A percentile compares a stretch with the other conserved stretches of the same genome.
These are phyloP conservation scores for Sporothrix luriei DNA, from an alignment of 2,329 filamentous ascomycete genomes.

Conservation along the genomic window DNA sequence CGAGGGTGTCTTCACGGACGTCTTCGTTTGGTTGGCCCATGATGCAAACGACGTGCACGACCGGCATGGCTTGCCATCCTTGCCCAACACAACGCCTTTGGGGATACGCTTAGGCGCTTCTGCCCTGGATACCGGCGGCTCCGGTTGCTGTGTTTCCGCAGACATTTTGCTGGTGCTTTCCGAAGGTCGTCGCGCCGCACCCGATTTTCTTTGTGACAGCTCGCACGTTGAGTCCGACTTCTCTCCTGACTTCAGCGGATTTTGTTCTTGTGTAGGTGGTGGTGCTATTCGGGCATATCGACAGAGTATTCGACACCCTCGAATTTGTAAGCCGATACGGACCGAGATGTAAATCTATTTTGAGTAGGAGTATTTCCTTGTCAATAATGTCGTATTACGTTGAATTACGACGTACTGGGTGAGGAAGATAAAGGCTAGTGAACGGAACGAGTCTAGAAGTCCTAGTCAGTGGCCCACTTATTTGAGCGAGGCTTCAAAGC, in stretches of 20 bases:
- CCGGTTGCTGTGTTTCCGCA: conserved; percentile 44
- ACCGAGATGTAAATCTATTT: no score
- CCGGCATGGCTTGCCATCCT: conserved; percentile 84
- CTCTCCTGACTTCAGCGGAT: neutral
- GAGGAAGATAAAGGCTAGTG: no score
- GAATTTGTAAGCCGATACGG: neutral
- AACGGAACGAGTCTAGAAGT: neutral
- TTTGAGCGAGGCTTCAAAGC: neutral
- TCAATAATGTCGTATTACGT: no score
- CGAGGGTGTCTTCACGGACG: conserved; percentile 45
- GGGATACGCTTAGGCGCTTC: conserved; percentile 59
- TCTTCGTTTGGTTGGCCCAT: conserved; percentile 59
- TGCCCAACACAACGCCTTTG: conserved; percentile 73
- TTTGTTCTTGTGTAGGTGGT: neutral
- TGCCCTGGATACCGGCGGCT: conserved; percentile 36
- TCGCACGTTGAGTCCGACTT: neutral
- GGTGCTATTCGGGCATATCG: neutral
- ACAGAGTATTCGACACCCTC: neutral
- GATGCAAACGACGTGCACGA: conserved; percentile 69
- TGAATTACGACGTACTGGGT: no score
- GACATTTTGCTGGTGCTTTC: conserved; percentile 23
- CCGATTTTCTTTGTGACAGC: neutral
- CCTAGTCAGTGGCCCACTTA: conserved; percentile 4
- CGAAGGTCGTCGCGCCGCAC: no score
- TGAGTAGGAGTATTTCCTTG: no score